Evolutionary conservation across 208 protist species (phyloP), one percentile per base, ranked within the genome.

Genomic region (Naegleria lovaniensis): DNA sequence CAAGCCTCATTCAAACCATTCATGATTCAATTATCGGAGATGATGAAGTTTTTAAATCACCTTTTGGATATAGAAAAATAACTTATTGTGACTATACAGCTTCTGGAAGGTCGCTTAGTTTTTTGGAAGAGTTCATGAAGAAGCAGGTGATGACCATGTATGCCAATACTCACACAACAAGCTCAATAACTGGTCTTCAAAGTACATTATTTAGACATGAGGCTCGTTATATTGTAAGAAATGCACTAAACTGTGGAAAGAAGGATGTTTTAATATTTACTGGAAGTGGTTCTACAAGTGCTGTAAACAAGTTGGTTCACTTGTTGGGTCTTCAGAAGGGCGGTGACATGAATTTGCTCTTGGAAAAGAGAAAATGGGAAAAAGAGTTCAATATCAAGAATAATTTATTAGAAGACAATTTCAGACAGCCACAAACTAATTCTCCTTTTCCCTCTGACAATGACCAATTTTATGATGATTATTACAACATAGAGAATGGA

Each of bases 251-350:
- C 52, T 36, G 36, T 11, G 29, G 59, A 0, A 89, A 94, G 9
- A 86, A 92, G 1, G 93, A 96, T 79, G 93, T 90, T 22, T 67
- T 95, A 25, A 36, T 97, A 29, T 97, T 97, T 84, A 40, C 83
- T 29, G 95, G 95, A n/a, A 67, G 38, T 36, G 91, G 91, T 36
- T 51, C 41, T 7, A 91, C 90, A 25, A 43, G 36, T 55, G 76
- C 25, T n/a, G 22, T 91, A 15, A 43, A 91, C 58, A 85, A 85
- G 38, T 25, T 91, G 2, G 38, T 67, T 11, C 39, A 79, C 4
- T 19, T 84, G 33, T 58, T 90, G 15, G 43, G 29, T 22, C 13
- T 88, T 1, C 5, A 43, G 13, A 85, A 29, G 22, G 55, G 55
- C 19, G 55, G 55, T 67, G 55, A 67, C 11, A 67, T 29, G 11